Evolutionary conservation across 2,329 filamentous ascomycete genomes (phyloP), one percentile per base, ranked within the genome.

Genomic region (Botrytis byssoidea): DNA sequence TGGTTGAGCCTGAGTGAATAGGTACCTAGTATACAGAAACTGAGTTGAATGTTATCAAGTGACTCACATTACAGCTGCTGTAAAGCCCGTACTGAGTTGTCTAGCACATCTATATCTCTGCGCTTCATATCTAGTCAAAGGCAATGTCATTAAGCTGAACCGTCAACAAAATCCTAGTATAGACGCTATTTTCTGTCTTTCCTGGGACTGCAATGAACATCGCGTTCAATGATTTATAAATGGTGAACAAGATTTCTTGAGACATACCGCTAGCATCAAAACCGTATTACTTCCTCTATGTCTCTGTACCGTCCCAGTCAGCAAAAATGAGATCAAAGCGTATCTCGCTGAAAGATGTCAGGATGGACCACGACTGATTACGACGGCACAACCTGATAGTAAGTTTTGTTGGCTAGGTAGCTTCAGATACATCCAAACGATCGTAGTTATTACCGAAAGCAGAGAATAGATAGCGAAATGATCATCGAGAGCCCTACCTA

Each of bases 121-220:
- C 14, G 3, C 3, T 10, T 1, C 22, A 37, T 25, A 14, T 1
- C 14, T 20, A 44, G 59, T 8, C 3, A 37, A 16, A 16, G 3
- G 1, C 14, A 40, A 22, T n/a, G 1, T 22, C 12, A 40, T 40
- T 2, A 4, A 8, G 8, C 22, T 40, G 0, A 16, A 14, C 59
- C 25, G 4, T 4, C 37, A 61, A n/a, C 3, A 2, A 25, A 25
- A 4, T 40, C 6, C 4, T 7, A 60, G 9, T 37, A 22, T 14
- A 12, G 7, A 12, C 46, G 1, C 46, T 3, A 51, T 1, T 25
- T 12, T 1, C 3, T 5, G 1, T 9, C 8, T 3, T 3, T 35
- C 18, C 12, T 35, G 20, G 29, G 14, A 18, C 20, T 5, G 12
- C 8, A 35, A 18, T 1, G 29, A 59, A 22, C 3, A 22, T 32